These are phyloP conservation scores for Bauhinia variegata DNA, from an alignment of 306 rosid genomes.

Conservation along the genomic window DNA sequence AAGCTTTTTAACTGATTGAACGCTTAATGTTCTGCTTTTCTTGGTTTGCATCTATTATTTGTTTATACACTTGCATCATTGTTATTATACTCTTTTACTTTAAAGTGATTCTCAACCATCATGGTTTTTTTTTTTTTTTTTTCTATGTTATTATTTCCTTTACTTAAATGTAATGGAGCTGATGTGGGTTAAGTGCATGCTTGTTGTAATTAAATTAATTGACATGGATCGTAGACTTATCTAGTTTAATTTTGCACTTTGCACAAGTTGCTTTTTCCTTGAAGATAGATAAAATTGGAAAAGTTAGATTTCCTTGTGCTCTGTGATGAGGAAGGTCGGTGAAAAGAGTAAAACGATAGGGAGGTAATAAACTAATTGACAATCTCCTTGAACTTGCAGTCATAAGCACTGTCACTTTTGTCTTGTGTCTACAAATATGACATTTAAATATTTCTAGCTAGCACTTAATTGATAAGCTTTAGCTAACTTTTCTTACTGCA, in stretches of 20 bases:
- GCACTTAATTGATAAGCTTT: not conserved
- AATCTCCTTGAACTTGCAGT: constrained; percentile 59
- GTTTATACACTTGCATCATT: constrained; percentile 20
- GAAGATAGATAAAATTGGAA: constrained; percentile 40
- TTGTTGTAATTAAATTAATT: constrained; percentile 31
- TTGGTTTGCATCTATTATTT: constrained; percentile 43
- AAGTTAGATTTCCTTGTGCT: constrained; percentile 62
- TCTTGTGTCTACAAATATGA: constrained; percentile 41
- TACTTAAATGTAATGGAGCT: constrained; percentile 37
- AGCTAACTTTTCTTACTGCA: constrained; percentile 8
- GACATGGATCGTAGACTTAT: constrained; percentile 38
- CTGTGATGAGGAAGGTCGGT: constrained; percentile 47
- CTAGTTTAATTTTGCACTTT: constrained; percentile 32
- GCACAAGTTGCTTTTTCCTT: constrained; percentile 21
- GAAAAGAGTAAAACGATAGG: constrained; percentile 40
- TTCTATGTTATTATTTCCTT: constrained; percentile 28
- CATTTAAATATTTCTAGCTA: constrained; percentile 28
- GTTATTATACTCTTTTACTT: constrained; percentile 25
- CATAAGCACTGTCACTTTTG: constrained; percentile 46
- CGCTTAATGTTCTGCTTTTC: constrained; percentile 35
- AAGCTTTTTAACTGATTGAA: constrained; percentile 33
- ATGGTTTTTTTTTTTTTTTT: too few species aligned
- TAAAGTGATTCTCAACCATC: constrained; percentile 33
- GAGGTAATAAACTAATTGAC: constrained; percentile 35
- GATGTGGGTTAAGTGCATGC: constrained; percentile 19